Evolutionary conservation across 2,329 filamentous ascomycete species (phyloP).

Genomic region (Pseudodiploospora longispora): DNA sequence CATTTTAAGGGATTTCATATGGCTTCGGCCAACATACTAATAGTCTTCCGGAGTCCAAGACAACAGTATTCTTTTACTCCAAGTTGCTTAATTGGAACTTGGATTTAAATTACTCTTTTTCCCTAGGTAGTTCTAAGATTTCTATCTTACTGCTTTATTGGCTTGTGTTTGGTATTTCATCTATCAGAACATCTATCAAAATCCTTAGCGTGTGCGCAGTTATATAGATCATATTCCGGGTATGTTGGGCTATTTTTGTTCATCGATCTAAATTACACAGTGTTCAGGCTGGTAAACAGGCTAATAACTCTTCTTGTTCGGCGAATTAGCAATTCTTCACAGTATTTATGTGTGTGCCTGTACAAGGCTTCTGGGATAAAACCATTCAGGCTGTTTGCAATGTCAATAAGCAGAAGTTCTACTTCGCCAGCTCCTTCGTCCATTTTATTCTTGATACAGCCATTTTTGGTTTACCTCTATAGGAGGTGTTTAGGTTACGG

Average conservation of each 20-base stretch:
- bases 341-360: background rate
- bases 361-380: background rate
- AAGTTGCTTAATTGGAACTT: background rate
- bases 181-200: background rate
- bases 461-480: background rate
- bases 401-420: background rate
- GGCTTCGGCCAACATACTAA: background rate
- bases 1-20: background rate
- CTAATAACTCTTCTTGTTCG: no score
- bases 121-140: background rate
- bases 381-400: background rate
- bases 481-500: background rate
- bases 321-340: background rate
- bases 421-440: background rate
- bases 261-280: background rate
- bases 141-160: background rate
- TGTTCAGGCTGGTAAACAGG: no score
- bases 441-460: background rate
- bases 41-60: background rate
- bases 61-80: background rate
- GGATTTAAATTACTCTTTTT: background rate
- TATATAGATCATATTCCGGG: background rate
- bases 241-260: background rate
- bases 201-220: background rate
- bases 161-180: background rate